phyloP scores from a whole-genome alignment of 2,329 filamentous ascomycete genomes.

The Fusarium veterinarium region DNA sequence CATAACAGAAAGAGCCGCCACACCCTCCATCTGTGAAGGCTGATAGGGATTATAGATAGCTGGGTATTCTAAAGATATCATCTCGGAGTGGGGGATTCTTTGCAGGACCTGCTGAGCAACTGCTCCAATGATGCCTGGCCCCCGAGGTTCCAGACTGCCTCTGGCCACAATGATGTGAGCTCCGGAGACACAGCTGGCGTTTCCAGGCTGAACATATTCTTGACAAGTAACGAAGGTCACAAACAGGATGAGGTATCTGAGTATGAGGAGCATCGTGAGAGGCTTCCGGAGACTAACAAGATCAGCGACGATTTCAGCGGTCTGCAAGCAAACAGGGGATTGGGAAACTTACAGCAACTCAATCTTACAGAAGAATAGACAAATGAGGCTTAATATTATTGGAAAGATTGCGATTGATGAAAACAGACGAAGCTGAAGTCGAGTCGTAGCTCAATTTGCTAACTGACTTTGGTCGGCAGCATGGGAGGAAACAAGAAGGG shows the following conservation, averaged over 20 bases:
- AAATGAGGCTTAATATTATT: neutral
- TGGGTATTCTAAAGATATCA: conserved; percentile 29
- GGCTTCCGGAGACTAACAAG: neutral
- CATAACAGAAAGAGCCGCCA: conserved; percentile 10
- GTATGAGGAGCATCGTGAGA: conserved; percentile 11
- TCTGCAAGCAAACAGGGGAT: neutral
- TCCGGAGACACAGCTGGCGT: conserved; percentile 18
- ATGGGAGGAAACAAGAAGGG: neutral
- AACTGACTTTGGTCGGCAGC: neutral
- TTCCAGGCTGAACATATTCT: neutral
- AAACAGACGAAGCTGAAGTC: neutral
- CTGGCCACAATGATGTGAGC: conserved; percentile 38
- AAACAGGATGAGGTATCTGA: conserved; percentile 1
- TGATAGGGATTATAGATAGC: conserved; percentile 30
- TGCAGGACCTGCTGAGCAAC: conserved; percentile 25
- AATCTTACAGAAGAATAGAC: neutral
- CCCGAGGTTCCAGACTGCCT: conserved; percentile 35
- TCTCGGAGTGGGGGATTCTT: conserved; percentile 19
- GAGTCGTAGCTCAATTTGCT: neutral
- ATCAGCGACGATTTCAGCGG: neutral
- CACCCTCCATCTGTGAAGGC: conserved; percentile 34
- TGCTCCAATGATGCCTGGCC: conserved; percentile 37
- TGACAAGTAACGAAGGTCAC: neutral
- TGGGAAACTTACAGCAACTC: neutral
- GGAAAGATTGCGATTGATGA: neutral